Percentiles rank a stretch among this genome's conserved stretches.
These are phyloP conservation scores for Earliella scabrosa DNA, from an alignment of 1,284 basidiomycete species.

Conservation along the genomic window DNA sequence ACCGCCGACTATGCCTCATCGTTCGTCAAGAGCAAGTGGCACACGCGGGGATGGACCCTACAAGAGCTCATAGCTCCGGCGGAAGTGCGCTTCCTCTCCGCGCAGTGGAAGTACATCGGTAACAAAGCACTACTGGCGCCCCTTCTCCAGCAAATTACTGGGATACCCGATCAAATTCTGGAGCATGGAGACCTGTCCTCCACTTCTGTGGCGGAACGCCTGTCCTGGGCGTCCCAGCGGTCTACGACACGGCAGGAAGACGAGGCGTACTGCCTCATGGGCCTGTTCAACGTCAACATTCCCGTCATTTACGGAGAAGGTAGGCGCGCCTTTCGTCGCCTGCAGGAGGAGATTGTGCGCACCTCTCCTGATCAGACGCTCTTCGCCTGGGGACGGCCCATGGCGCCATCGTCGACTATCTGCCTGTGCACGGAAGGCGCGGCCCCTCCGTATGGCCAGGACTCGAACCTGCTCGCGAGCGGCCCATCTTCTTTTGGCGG, in stretches of 20 bases:
- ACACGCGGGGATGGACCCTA: neutral
- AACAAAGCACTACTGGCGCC: too few relatives aligned
- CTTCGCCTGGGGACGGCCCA: neutral
- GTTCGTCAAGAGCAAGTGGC: neutral
- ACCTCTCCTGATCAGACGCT: neutral
- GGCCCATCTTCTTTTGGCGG: neutral
- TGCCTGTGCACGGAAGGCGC: neutral
- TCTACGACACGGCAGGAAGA: neutral
- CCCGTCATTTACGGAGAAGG: neutral
- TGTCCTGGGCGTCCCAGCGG: neutral
- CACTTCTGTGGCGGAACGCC: neutral
- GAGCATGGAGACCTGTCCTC: neutral
- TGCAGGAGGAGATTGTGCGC: slow-evolving; percentile 1
- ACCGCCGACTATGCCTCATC: neutral
- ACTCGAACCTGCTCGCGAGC: too few relatives aligned
- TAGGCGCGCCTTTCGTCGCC: neutral
- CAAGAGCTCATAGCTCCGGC: neutral
- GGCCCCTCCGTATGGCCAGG: neutral
- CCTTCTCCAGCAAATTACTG: neutral
- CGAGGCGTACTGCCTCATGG: neutral
- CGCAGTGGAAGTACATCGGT: neutral
- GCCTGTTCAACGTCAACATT: neutral
- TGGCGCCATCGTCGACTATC: neutral
- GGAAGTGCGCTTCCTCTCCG: neutral
- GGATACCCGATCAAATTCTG: neutral